phyloP scores from a whole-genome alignment of 2,329 filamentous ascomycete species.

The Coleophoma eucalyptorum region DNA sequence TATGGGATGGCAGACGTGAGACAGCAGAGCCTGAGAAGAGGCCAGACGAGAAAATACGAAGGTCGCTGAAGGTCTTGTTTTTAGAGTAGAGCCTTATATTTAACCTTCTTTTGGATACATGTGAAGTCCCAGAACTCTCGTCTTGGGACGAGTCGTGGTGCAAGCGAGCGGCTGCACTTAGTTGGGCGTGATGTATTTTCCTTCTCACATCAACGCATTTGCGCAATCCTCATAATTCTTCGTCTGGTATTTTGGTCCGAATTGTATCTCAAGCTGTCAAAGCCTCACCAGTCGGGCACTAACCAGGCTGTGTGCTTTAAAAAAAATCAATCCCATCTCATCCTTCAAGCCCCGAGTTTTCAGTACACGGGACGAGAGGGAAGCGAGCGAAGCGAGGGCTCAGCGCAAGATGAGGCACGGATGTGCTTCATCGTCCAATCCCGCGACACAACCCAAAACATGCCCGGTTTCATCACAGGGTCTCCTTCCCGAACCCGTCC shows the following conservation, averaged over 20 bases:
- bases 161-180: no score
- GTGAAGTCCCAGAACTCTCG: no score
- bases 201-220: neutral
- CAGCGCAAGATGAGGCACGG: conserved; percentile 15
- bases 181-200: no score
- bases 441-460: conserved; percentile 15
- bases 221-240: neutral
- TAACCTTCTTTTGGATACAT: neutral
- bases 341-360: no score
- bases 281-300: conserved; percentile 1
- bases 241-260: neutral
- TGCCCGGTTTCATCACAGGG: conserved; percentile 14
- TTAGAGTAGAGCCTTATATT: neutral
- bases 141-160: no score
- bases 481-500: conserved; percentile 1
- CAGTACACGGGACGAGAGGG: conserved; percentile 2
- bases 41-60: neutral
- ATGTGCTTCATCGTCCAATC: conserved; percentile 12
- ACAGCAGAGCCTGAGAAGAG: neutral
- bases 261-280: neutral
- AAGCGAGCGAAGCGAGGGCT: conserved; percentile 6
- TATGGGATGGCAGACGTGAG: conserved; percentile 10
- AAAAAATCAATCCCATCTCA: no score
- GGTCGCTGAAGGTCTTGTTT: no score
- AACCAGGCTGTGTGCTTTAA: neutral